These are phyloP conservation scores for Zymoseptoria passerinii DNA, from an alignment of 2,329 filamentous ascomycete genomes.

Conservation along the genomic window DNA sequence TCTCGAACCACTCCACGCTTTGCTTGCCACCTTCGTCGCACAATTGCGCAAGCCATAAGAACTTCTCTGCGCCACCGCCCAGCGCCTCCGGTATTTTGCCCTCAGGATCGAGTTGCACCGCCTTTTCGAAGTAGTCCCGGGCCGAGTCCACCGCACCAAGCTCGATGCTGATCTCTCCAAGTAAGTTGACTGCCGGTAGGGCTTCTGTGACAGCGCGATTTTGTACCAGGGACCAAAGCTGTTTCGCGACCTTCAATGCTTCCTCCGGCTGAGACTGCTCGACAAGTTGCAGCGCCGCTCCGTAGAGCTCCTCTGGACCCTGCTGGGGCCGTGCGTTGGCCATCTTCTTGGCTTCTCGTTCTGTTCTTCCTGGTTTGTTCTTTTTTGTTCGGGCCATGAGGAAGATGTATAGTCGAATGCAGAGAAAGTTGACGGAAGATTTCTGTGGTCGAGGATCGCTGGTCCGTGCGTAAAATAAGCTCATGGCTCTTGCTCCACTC, in stretches of 20 bases:
- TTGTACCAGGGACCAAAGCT: slow-evolving; percentile 44
- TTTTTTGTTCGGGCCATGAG: slow-evolving; percentile 24
- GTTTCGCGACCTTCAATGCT: slow-evolving; percentile 47
- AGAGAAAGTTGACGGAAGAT: neutral
- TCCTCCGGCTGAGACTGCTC: slow-evolving; percentile 51
- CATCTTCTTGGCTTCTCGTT: slow-evolving; percentile 36
- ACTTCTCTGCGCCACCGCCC: slow-evolving; percentile 86
- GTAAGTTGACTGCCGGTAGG: slow-evolving; percentile 61
- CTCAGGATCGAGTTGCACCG: slow-evolving; percentile 67
- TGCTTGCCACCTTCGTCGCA: slow-evolving; percentile 55
- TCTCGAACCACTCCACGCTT: slow-evolving; percentile 55
- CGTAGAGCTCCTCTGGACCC: slow-evolving; percentile 48
- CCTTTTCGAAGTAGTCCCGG: slow-evolving; percentile 60
- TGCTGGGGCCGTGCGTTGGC: slow-evolving; percentile 35
- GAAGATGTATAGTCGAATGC: neutral
- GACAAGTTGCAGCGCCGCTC: slow-evolving; percentile 48
- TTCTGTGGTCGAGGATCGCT: neutral
- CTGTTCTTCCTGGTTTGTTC: slow-evolving; percentile 40
- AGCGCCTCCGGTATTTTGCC: slow-evolving; percentile 60
- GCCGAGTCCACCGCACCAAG: slow-evolving; percentile 72
- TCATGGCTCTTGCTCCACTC: neutral
- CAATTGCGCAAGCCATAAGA: slow-evolving; percentile 87
- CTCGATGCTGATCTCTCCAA: slow-evolving; percentile 76
- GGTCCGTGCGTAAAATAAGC: neutral
- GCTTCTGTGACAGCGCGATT: slow-evolving; percentile 31